Evolutionary conservation across 2,329 filamentous ascomycete species (phyloP).

Genomic region (Ceratocystis smalleyi): DNA sequence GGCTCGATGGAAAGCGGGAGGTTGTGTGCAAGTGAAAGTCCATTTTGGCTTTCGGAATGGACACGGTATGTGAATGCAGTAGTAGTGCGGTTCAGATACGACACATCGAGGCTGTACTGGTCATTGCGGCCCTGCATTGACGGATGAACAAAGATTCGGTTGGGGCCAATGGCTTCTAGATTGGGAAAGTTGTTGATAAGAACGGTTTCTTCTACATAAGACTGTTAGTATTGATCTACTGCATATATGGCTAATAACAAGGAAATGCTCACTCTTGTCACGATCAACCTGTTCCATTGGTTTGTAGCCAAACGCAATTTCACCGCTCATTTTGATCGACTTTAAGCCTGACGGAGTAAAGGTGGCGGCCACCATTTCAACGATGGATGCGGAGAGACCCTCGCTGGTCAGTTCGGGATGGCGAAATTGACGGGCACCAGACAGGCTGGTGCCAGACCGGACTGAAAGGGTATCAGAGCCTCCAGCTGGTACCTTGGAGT

Average conservation of each 20-base stretch:
- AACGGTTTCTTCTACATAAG: slow-evolving; percentile 45
- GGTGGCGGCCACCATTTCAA: slow-evolving; percentile 77
- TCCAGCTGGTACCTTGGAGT: slow-evolving; percentile 43
- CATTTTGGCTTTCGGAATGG: slow-evolving; percentile 48
- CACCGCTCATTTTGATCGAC: slow-evolving; percentile 62
- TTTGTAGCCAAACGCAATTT: slow-evolving; percentile 79
- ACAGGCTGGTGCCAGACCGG: slow-evolving; percentile 69
- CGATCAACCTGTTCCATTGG: slow-evolving; percentile 30
- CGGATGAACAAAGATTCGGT: slow-evolving; percentile 75
- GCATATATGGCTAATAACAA: background rate
- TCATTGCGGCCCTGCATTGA: slow-evolving; percentile 49
- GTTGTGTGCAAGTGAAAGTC: slow-evolving; percentile 33
- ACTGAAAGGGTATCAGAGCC: slow-evolving; percentile 71
- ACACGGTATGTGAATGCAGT: slow-evolving; percentile 89
- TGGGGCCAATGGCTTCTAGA: slow-evolving; percentile 87
- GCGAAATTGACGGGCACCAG: slow-evolving; percentile 50
- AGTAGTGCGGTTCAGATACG: slow-evolving; percentile 55
- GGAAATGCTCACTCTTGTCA: slow-evolving; percentile 31
- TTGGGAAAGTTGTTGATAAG: slow-evolving; percentile 73
- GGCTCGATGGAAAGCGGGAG: slow-evolving; percentile 61
- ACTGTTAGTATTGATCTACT: slow-evolving; percentile 18
- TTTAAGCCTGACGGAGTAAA: slow-evolving; percentile 62
- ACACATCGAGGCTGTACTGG: slow-evolving; percentile 62
- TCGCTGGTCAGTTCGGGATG: slow-evolving; percentile 69
- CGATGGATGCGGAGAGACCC: slow-evolving; percentile 74